Percentiles rank a stretch among this genome's conserved stretches.
Evolutionary conservation across 805 yeast species (phyloP).

Genomic region (Candida pseudofarinosa): DNA sequence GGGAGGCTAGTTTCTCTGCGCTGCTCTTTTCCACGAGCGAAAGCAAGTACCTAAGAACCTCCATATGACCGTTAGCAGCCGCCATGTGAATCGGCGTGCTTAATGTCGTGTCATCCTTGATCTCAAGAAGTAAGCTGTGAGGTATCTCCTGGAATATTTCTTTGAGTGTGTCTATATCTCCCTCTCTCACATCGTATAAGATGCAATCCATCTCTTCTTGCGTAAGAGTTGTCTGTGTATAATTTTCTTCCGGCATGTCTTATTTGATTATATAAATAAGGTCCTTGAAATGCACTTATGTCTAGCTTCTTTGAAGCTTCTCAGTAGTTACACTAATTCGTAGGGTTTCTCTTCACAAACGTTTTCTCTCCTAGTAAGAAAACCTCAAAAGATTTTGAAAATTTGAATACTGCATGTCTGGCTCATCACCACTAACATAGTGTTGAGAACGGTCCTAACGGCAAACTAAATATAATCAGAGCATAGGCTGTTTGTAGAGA

Average conservation of each 20-base stretch:
- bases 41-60: slow-evolving; percentile 58
- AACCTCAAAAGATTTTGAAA: background rate
- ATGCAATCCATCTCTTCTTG: slow-evolving; percentile 83
- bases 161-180: slow-evolving; percentile 73
- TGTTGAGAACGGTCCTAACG: background rate
- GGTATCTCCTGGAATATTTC: slow-evolving; percentile 61
- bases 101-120: slow-evolving; percentile 59
- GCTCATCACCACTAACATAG: background rate
- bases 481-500: background rate
- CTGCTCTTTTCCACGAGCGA: slow-evolving; percentile 43
- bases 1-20: slow-evolving; percentile 30
- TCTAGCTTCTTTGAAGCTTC: background rate
- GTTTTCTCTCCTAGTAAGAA: slow-evolving; percentile 5
- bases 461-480: background rate
- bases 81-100: slow-evolving; percentile 93
- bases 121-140: slow-evolving; percentile 37
- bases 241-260: background rate
- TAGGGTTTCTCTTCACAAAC: background rate
- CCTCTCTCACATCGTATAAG: slow-evolving; percentile 79
- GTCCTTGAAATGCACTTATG: slow-evolving; percentile 1
- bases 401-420: background rate
- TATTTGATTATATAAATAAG: background rate
- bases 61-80: slow-evolving; percentile 86
- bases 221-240: slow-evolving; percentile 21
- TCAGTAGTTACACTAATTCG: slow-evolving; percentile 1